Percentiles rank a stretch among this genome's conserved stretches.
These are phyloP conservation scores for Rhodamnia argentea DNA, from an alignment of 345 rosid species.

Conservation along the genomic window DNA sequence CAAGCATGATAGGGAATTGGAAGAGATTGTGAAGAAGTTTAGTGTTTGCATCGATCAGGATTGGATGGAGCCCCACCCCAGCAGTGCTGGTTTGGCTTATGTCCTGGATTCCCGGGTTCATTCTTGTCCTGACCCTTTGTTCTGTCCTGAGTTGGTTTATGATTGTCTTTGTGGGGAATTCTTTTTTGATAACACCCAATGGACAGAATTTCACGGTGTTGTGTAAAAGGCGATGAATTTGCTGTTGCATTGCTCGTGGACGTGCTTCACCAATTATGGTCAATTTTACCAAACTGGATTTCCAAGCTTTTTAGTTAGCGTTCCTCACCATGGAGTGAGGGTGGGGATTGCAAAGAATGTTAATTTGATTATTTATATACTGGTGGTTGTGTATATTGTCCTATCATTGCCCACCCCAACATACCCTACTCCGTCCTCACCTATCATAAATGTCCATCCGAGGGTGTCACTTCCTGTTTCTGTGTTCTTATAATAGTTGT, in stretches of 20 bases:
- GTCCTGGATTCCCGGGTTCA: no score
- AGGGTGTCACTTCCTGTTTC: neutral
- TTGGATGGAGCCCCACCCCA: neutral
- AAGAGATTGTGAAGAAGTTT: neutral
- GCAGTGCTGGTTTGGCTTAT: no score
- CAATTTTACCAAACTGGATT: neutral
- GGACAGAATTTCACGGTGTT: neutral
- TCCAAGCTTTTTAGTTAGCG: neutral
- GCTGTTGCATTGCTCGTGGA: neutral
- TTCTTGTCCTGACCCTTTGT: neutral
- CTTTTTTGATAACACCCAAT: neutral
- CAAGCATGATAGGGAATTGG: neutral
- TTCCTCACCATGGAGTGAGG: neutral
- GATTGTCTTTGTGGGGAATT: neutral
- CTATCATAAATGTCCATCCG: neutral
- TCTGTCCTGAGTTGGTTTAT: neutral
- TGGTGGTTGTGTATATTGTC: neutral
- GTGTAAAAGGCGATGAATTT: neutral
- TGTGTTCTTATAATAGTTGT: neutral
- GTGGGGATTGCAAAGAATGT: neutral
- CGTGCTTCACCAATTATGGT: neutral
- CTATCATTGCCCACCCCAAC: neutral
- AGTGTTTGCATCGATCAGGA: no score
- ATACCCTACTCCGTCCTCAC: neutral
- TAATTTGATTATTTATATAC: neutral